Conservation (phyloP, 2,329 filamentous ascomycete species). For the Xylariaceae sp. region DNA sequence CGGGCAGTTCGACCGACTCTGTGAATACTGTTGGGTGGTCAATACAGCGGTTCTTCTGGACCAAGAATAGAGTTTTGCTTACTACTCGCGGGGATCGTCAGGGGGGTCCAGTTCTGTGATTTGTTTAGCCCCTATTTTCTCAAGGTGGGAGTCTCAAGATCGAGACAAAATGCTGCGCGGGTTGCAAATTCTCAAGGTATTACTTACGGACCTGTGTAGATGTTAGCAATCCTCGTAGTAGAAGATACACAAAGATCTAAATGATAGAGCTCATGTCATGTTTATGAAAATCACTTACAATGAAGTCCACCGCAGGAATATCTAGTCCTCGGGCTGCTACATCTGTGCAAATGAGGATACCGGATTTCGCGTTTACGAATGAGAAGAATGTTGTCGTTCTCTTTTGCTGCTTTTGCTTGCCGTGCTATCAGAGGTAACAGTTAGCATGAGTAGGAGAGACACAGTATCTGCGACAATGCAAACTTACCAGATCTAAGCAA, state of each 20-base stretch:
- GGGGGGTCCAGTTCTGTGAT: constrained; percentile 77
- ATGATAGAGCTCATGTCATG: neutral
- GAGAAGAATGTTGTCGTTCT: constrained; percentile 99
- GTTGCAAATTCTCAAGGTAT: neutral
- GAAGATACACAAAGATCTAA: neutral
- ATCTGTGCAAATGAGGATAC: constrained; percentile 91
- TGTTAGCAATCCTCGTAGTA: constrained; percentile 1
- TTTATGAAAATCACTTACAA: constrained; percentile 34
- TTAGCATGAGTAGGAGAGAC: neutral
- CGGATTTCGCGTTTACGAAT: constrained; percentile 75
- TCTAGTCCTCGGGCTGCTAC: constrained; percentile 92
- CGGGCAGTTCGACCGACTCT: constrained; percentile 91
- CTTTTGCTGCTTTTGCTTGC: constrained; percentile 98
- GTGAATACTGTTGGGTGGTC: constrained; percentile 44
- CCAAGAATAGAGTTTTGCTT: neutral
- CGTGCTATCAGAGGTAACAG: constrained; percentile 42
- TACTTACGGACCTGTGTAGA: constrained; percentile 15
- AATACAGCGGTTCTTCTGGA: neutral
- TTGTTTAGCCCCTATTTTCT: neutral
- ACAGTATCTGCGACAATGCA: neutral
- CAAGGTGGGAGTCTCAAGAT: neutral
- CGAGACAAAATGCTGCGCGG: neutral
- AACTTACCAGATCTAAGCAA: constrained; percentile 48
- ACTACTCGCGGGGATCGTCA: constrained; percentile 62
- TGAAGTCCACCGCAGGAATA: constrained; percentile 92